Base-by-base conservation (phyloP, 176 grass and related monocot species). In the Phoenix dactylifera region DNA sequence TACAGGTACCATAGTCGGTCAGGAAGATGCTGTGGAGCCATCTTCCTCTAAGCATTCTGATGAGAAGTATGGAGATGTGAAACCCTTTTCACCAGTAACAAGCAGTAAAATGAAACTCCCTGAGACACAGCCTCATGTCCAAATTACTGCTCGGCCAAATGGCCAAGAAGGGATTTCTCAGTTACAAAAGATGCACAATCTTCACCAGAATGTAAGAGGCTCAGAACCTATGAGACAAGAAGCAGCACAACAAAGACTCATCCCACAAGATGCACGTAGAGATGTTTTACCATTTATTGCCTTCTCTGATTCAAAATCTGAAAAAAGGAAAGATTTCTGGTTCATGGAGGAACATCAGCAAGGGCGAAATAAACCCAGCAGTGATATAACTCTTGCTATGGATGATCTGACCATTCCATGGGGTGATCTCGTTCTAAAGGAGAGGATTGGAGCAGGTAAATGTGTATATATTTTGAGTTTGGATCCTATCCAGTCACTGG, bases 381-480 rank as follows among this genome's bases (percentile, higher is more conserved):
- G 15, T 62, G 78, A 76, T 82, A 57, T 90, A 23, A 75, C 70
- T 25, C 72, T 97, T 77, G 84, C 87, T 76, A 66, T 72, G 4
- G 84, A 91, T 78, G 87, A 97, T 75, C 60, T 91, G 35, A 64
- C 72, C 15, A 85, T 97, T 83, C 81, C 84, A 79, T 97, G 93
- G 93, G 78, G n/a, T 30, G 93, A 97, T 26, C 63, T 97, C 71
- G 35, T 88, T 73, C 67, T 97, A 59, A 97, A 85, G 71, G 87
- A 97, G 74, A 97, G 84, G 59, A 97, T 97, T 76, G 93, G 93
- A 66, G 93, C 84, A 85, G 93, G 93, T 97, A 86, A 55, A 55
- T 64, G 35, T 12, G 9, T 39, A 9, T 10, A 39, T 39, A 39
- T 10, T 7, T 39, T 39, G 35, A 39, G 35, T 39, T 39, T 39